These are phyloP conservation scores for Mediolabrus comicus DNA, from an alignment of 108 stramenopile species.

Conservation along the genomic window DNA sequence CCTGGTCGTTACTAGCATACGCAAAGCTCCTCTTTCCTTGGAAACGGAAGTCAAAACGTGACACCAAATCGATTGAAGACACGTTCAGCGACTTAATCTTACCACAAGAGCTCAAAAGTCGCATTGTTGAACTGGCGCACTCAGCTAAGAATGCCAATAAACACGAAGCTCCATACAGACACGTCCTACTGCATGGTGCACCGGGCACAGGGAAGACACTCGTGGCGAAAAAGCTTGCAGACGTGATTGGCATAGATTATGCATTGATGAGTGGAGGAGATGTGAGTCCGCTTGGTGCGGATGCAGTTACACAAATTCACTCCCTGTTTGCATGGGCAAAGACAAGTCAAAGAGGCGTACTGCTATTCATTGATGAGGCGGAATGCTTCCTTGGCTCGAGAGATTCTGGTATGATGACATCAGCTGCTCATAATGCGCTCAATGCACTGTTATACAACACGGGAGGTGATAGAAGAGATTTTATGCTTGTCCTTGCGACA, in stretches of 20 bases:
- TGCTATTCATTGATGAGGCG: conserved; percentile 88
- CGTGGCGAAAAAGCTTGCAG: conserved; percentile 63
- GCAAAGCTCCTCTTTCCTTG: background rate
- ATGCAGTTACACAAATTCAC: conserved; percentile 85
- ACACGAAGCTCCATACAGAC: conserved; percentile 78
- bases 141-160: conserved; percentile 64
- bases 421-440: conserved; percentile 71
- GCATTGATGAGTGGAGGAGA: conserved; percentile 89
- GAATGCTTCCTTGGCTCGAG: conserved; percentile 80
- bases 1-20: conserved; percentile 27
- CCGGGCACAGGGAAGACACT: conserved; percentile 82
- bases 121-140: conserved; percentile 62
- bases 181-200: conserved; percentile 67
- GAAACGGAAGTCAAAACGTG: conserved; percentile 17
- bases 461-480: conserved; percentile 67
- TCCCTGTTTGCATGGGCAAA: conserved; percentile 79
- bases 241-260: conserved; percentile 74
- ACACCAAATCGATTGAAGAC: conserved; percentile 26
- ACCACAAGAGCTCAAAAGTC: conserved; percentile 58
- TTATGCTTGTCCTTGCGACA: conserved; percentile 87
- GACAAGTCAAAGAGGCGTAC: conserved; percentile 53
- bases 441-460: conserved; percentile 85
- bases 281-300: conserved; percentile 79
- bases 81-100: conserved; percentile 62
- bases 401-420: conserved; percentile 37